Base-by-base conservation (phyloP, 345 rosid species). In the Ailanthus altissimus region DNA sequence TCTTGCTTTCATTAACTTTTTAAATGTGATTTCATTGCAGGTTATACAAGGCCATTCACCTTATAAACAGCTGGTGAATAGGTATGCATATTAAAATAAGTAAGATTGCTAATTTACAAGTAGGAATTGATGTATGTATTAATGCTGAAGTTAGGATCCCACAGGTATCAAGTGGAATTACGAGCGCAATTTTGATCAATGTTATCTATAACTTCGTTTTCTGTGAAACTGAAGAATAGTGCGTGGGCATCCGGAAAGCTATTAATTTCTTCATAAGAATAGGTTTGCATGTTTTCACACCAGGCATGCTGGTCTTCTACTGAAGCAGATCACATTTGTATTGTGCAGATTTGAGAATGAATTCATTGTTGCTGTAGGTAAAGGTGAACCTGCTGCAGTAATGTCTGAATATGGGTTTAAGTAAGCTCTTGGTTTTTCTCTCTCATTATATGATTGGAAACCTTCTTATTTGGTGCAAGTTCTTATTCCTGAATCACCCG, bases 41-140 rank as follows among this genome's bases (percentile, higher is more conserved):
- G 90, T 94, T 75, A 75, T 94, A 36, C 98, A 94, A 83, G 97
- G 94, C 18, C 98, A 94, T 83, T 85, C 95, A 60, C 94, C 92
- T 67, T 91, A 92, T 71, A 85, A 87, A 77, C 90, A 91, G 80
- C 83, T 92, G 72, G 89, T 80, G 2, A 84, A 83, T 57, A 89
- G 86, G 98, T 90, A 80, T 6, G 79, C 57, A 69, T 56, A 58
- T 60, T 65, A 50, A 65, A 62, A 8, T 18, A 2, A 50, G 61
- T 36, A 14, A 23, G 46, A 67, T 56, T 32, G 65, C 2, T 51
- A 49, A 2, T 40, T 40, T 1, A 5, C 26, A 5, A 28, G 11
- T 67, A 57, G 50, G n/a, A 18, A 61, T 61, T 61, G n/a, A 61
- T 14, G 4, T 28, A 36, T 36, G 11, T 53, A 12, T 67, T 46